Evolutionary conservation across 768 basidiomycete species (phyloP).

Genomic region (Leccinum subtestaceum): DNA sequence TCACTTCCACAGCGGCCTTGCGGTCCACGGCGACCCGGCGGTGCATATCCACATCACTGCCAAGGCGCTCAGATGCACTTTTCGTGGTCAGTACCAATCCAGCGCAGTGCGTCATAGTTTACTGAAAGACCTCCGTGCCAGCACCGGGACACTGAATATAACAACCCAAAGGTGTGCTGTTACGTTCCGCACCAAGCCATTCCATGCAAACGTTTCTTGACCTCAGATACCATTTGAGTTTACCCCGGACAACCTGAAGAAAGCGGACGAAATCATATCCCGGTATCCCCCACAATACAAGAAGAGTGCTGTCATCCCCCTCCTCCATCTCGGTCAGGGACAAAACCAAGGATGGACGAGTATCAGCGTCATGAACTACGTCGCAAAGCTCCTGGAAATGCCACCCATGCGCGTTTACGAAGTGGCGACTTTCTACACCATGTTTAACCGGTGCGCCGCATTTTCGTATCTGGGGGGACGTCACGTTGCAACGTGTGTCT

Average conservation of each 20-base stretch:
- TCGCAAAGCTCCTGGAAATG: constrained; percentile 90
- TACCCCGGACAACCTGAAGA: constrained; percentile 74
- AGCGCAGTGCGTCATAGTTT: constrained; percentile 5
- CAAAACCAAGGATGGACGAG: constrained; percentile 99
- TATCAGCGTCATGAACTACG: constrained; percentile 98
- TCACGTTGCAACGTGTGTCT: not conserved
- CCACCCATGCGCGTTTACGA: constrained; percentile 99
- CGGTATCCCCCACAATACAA: constrained; percentile 97
- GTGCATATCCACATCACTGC: constrained; percentile 37
- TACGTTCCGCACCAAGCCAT: not conserved
- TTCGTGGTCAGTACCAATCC: constrained; percentile 65
- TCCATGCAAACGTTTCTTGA: not conserved
- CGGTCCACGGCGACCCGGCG: constrained; percentile 22
- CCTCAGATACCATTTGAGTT: constrained; percentile 88
- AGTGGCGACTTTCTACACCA: constrained; percentile 99
- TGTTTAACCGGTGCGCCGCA: constrained; percentile 91
- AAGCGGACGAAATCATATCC: constrained; percentile 84
- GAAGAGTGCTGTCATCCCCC: constrained; percentile 96
- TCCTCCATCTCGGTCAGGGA: constrained; percentile 93
- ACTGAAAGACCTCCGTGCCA: constrained; percentile 33
- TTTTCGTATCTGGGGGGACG: not conserved
- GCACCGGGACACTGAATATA: constrained; percentile 95
- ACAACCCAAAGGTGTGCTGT: constrained; percentile 77
- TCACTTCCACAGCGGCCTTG: constrained; percentile 11
- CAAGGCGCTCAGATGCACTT: constrained; percentile 74